These are phyloP conservation scores for Luvunga scandens DNA, from an alignment of 345 rosid genomes.

Conservation along the genomic window DNA sequence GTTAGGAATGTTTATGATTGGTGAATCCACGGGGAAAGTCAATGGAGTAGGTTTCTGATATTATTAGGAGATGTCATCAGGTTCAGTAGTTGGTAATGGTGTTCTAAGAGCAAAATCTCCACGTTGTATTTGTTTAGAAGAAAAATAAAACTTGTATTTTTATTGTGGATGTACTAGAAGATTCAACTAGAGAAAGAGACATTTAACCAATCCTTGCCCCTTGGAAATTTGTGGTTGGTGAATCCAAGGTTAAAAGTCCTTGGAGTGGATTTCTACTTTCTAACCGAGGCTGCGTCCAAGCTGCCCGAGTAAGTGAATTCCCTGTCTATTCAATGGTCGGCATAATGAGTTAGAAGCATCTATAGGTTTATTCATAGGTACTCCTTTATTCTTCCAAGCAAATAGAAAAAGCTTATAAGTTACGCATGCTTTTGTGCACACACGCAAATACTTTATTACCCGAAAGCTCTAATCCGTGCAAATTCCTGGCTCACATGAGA, in stretches of 20 bases:
- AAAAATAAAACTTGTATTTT: neutral
- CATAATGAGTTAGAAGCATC: neutral
- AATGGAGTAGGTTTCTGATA: neutral
- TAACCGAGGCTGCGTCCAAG: neutral
- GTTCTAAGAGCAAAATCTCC: neutral
- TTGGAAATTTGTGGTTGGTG: neutral
- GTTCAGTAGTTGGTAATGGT: neutral
- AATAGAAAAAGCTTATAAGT: constrained; percentile 8
- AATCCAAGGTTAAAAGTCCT: neutral
- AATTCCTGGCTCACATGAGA: constrained; percentile 17
- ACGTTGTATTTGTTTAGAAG: neutral
- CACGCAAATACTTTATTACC: constrained; percentile 10
- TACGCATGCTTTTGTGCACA: constrained; percentile 18
- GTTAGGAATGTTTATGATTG: neutral
- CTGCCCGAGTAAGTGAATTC: neutral
- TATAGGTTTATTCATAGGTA: neutral
- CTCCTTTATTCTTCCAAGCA: neutral
- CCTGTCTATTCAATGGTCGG: neutral
- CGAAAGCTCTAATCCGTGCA: neutral
- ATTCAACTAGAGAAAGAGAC: neutral
- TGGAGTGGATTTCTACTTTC: neutral
- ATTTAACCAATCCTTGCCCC: neutral
- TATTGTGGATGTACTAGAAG: neutral
- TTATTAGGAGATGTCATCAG: neutral
- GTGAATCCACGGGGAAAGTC: neutral